Base-by-base conservation (phyloP, 2,329 filamentous ascomycete species). In the Colletotrichum liaoningense region DNA sequence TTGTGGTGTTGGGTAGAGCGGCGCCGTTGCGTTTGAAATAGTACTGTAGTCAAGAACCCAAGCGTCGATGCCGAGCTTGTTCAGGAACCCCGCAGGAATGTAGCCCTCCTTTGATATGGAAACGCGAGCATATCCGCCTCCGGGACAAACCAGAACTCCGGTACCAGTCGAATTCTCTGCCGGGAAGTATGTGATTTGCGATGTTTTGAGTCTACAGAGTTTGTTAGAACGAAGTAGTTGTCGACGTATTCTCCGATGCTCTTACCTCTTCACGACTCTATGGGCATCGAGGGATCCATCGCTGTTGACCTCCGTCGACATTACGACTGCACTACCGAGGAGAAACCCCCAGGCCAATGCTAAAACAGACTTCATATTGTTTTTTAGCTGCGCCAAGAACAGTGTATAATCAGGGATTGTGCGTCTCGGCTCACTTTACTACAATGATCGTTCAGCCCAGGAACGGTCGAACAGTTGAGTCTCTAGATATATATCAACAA, bases 11-110 rank as follows among this genome's bases (percentile, higher is more conserved):
- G 76, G 76, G 55, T 76, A 77, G 38, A 77, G 60, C 7, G 76
- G 76, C 35, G 71, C 67, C 7, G 68, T 70, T 12, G 75, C 60
- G n/a, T 73, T 75, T 12, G 68, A 67, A 14, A 63, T 35, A 11
- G 71, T 70, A 14, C 75, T 72, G 70, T 77, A 77, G 62, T 76
- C 67, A 33, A 77, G 76, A 7, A 77, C 74, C 76, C 76, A 77
- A 14, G 75, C 76, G 26, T 76, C 76, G 67, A 74, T 76, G 12
- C 76, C 76, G 3, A 57, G 56, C 7, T 24, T 59, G 65, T 77
- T 77, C 2, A 77, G 74, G 42, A 67, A 75, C 22, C 22, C 16
- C 3, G 75, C 75, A 2, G 76, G 72, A 16, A 68, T 69, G 33
- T 66, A 63, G 42, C 76, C 76, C 59, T 77, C 75, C 16, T 69